Percentiles rank a stretch among this genome's conserved stretches.
These are phyloP conservation scores for Calonectria honghensis DNA, from an alignment of 2,329 filamentous ascomycete genomes.

Conservation along the genomic window DNA sequence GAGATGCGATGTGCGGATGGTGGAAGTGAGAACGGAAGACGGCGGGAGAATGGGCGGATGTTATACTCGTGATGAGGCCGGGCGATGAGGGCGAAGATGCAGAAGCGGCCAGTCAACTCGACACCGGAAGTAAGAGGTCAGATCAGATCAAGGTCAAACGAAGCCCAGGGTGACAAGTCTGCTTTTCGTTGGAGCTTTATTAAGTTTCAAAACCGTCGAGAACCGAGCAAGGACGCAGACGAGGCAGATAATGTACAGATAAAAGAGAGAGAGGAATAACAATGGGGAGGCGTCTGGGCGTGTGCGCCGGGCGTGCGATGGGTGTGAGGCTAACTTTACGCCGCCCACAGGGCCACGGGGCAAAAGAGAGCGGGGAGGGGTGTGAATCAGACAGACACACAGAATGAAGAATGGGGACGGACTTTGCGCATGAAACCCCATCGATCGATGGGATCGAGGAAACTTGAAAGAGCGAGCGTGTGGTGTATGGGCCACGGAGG, in stretches of 20 bases:
- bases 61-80: slow-evolving; percentile 17
- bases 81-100: slow-evolving; percentile 16
- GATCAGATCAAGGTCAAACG: slow-evolving; percentile 35
- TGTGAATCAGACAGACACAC: slow-evolving; percentile 20
- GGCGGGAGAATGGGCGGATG: neutral
- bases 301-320: neutral
- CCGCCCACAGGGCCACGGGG: slow-evolving; percentile 25
- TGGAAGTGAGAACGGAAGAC: neutral
- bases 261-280: slow-evolving; percentile 17
- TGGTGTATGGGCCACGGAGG: slow-evolving; percentile 27
- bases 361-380: slow-evolving; percentile 15
- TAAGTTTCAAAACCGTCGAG: slow-evolving; percentile 35
- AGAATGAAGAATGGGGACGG: slow-evolving; percentile 54
- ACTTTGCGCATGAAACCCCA: slow-evolving; percentile 58
- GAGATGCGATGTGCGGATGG: neutral
- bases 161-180: slow-evolving; percentile 17
- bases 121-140: slow-evolving; percentile 20
- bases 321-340: neutral
- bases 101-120: slow-evolving; percentile 20
- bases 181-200: slow-evolving; percentile 35
- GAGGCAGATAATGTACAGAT: slow-evolving; percentile 25
- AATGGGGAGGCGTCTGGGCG: neutral
- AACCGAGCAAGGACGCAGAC: slow-evolving; percentile 14
- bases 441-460: slow-evolving; percentile 62
- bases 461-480: slow-evolving; percentile 42